Evolutionary conservation across 768 basidiomycete genomes (phyloP), one percentile per base, ranked within the genome.

Genomic region (Collybiopsis luxurians): DNA sequence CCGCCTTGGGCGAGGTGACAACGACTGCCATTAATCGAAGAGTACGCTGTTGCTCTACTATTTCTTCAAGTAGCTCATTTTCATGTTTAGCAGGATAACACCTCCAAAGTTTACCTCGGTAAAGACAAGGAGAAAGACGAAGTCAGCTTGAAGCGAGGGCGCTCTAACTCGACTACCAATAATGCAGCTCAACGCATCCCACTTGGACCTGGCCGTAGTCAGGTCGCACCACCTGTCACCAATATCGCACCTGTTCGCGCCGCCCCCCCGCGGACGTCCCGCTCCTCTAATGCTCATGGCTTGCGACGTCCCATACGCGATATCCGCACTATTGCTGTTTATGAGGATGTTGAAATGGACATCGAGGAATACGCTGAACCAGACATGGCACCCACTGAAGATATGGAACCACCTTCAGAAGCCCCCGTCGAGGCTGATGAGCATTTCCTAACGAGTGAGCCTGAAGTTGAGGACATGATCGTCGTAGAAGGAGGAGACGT

Each of bases 1-100:
- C 87, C 30, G 91, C 86, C 39, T 79, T 95, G 49, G 83, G 85
- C 57, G 92, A 94, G 73, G 92, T 95, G 60, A 89, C 89, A 44
- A 86, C 82, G 50, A 82, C 82, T 59, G 85, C 87, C 55, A 82
- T 90, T 51, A 91, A 90, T 70, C 83, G 85, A 68, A 91, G 88
- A 76, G 89, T 88, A 66, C 61, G 81, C 67, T 31, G 36, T 49
- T 40, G 27, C 50, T 45, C 27, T 53, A 55, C 36, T 19, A 40
- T 36, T 46, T 43, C 39, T 44, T n/a, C 30, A 17, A 24, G 42
- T 36, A 39, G 55, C 53, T 46, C 53, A 43, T 28, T 30, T 47
- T 40, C 52, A 66, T 64, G 56, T 53, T 56, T 49, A 56, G 59
- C 61, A 84, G 82, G 81, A 84, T 36, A 70, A 77, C 39, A 72